These are phyloP conservation scores for Bipolaris bicolor DNA, from an alignment of 2,329 filamentous ascomycete genomes.

Conservation along the genomic window DNA sequence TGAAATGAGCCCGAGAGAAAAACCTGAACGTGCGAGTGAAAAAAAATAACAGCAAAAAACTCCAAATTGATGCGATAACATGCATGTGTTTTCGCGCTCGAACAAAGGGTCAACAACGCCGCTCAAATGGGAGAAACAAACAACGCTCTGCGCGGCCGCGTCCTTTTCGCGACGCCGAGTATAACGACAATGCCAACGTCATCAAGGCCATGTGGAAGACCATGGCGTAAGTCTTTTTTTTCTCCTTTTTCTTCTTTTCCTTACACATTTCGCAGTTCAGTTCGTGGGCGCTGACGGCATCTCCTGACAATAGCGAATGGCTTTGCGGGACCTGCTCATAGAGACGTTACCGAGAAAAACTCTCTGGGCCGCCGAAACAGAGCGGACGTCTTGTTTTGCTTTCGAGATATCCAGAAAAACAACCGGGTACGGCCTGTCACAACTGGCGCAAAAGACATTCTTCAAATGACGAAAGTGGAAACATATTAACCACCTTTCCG, in stretches of 20 bases:
- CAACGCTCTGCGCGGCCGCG: slow-evolving; percentile 13
- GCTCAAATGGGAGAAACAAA: slow-evolving; percentile 8
- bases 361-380: not conserved
- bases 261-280: not conserved
- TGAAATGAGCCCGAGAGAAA: slow-evolving; percentile 3
- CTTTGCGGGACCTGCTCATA: not conserved
- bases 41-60: slow-evolving; percentile 20
- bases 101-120: slow-evolving; percentile 14
- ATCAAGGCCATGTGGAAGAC: slow-evolving; percentile 1
- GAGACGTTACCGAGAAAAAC: not conserved
- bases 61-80: slow-evolving; percentile 27
- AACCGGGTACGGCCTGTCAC: not conserved
- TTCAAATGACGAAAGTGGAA: not conserved
- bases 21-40: slow-evolving; percentile 1
- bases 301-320: not conserved
- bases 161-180: slow-evolving; percentile 9
- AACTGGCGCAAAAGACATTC: not conserved
- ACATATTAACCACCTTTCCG: slow-evolving; percentile 53
- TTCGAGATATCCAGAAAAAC: slow-evolving; percentile 7
- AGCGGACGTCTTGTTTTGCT: not conserved
- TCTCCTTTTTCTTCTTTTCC: slow-evolving; percentile 1
- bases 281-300: not conserved
- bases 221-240: not conserved
- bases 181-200: slow-evolving; percentile 10
- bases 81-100: slow-evolving; percentile 11